Conservation (phyloP, 345 rosid genomes). For the Chamaenerion angustifolium region DNA sequence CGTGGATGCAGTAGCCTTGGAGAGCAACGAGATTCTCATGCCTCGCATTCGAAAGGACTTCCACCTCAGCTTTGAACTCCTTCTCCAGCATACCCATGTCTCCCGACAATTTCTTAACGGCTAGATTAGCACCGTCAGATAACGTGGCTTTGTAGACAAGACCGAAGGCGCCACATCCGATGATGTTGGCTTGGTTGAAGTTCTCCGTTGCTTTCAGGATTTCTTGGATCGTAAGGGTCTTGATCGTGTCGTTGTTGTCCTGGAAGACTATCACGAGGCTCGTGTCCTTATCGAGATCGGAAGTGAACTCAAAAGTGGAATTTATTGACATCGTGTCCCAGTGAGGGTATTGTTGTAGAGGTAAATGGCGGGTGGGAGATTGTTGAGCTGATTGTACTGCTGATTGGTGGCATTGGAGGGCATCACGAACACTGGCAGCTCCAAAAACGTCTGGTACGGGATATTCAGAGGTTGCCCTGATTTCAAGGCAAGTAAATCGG, state of each 20-base stretch:
- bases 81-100: conserved; percentile 32
- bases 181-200: conserved; percentile 28
- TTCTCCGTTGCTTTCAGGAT: conserved; percentile 29
- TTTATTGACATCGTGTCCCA: conserved; percentile 27
- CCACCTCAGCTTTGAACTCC: conserved; percentile 36
- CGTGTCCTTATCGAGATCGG: conserved; percentile 16
- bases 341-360: conserved; percentile 40
- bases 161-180: conserved; percentile 36
- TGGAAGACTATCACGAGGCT: conserved; percentile 25
- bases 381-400: conserved; percentile 81
- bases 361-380: conserved; percentile 71
- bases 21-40: conserved; percentile 32
- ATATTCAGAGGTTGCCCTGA: conserved; percentile 25
- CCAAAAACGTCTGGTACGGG: conserved; percentile 41
- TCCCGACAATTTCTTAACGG: conserved; percentile 34
- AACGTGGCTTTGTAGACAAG: conserved; percentile 29
- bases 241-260: conserved; percentile 11
- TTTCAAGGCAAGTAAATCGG: conserved; percentile 31
- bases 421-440: conserved; percentile 70
- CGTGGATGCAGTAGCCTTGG: conserved; percentile 31
- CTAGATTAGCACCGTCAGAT: conserved; percentile 23
- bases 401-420: conserved; percentile 55
- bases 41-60: conserved; percentile 32
- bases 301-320: conserved; percentile 11
- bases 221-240: conserved; percentile 20